Evolutionary conservation across 2,329 filamentous ascomycete genomes (phyloP), one percentile per base, ranked within the genome.

Genomic region (Cryphonectria carpinicola): DNA sequence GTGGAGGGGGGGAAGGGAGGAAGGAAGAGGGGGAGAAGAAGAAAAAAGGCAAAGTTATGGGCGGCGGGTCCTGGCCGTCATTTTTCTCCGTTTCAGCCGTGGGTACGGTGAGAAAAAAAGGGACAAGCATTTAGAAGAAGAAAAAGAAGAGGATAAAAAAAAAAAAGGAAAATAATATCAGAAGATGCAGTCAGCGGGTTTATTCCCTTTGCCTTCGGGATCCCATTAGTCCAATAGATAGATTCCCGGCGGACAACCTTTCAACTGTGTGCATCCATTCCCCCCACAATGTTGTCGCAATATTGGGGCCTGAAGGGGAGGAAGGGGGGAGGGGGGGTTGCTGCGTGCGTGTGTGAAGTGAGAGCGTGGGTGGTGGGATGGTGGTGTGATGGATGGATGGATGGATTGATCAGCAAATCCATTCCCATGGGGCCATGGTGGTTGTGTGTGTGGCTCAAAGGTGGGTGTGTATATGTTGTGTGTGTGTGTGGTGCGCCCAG

Each of bases 41-140:
- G 7, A 37, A 17, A 19, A 14, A 32, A 10, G 37, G 37, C 11
- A 35, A 37, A 61, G 25, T 58, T 37, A 60, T 14, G 37, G 19
- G 41, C 54, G 28, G 28, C 37, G 37, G 56, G 54, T 41, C 35
- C 22, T 56, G 52, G 14, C 19, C 22, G 28, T 35, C 13, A 35
- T 32, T 14, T 3, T 14, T 58, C n/a, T 28, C 13, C 22, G 46
- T 10, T 14, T 35, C 56, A 39, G n/a, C 46, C 54, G 65, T 67
- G 65, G 65, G 65, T 67, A 67, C 65, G 65, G 65, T 35, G 65
- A 67, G 65, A 39, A 64, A 17, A 28, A 46, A 19, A 46, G 4
- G 17, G 17, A 6, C 11, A 13, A 41, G 13, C 3, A 3, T 41
- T 41, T 41, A 11, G 3, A 13, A 41, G 11, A 11, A 41, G 19